phyloP scores from a whole-genome alignment of 169 alveolate species.

The Plasmodium fragile region DNA sequence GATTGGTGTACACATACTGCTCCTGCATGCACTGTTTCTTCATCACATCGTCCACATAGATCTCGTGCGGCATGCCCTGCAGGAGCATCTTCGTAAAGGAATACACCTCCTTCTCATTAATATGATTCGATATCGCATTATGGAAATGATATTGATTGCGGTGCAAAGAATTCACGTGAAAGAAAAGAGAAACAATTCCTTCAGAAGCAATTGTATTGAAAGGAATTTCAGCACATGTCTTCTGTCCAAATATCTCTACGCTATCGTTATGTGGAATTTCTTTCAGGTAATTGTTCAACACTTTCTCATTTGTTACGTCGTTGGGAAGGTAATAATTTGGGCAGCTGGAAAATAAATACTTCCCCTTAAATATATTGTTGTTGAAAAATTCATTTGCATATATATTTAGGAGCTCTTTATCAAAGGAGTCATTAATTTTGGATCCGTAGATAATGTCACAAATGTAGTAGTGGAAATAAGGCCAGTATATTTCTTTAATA shows the following conservation, averaged over 20 bases:
- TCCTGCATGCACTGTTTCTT: constrained; percentile 38
- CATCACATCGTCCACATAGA: constrained; percentile 49
- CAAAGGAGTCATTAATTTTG: constrained; percentile 56
- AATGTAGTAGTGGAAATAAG: constrained; percentile 66
- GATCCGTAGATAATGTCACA: constrained; percentile 77
- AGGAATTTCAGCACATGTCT: constrained; percentile 60
- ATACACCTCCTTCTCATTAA: constrained; percentile 63
- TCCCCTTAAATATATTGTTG: constrained; percentile 73
- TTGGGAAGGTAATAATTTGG: constrained; percentile 50
- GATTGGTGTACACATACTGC: constrained; percentile 42
- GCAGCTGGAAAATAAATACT: constrained; percentile 63
- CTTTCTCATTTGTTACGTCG: constrained; percentile 57
- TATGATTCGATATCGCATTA: constrained; percentile 4
- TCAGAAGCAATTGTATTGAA: constrained; percentile 43
- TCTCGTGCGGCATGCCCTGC: constrained; percentile 60
- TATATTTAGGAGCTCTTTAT: constrained; percentile 62
- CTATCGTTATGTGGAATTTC: constrained; percentile 72
- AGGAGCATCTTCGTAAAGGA: constrained; percentile 46
- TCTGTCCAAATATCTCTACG: constrained; percentile 74
- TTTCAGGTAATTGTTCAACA: constrained; percentile 51
- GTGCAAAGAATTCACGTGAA: constrained; percentile 31
- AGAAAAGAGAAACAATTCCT: constrained; percentile 57
- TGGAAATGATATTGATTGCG: constrained; percentile 51
- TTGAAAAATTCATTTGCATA: constrained; percentile 74
- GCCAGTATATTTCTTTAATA: constrained; percentile 74